Percentiles rank a stretch among this genome's conserved stretches.
Evolutionary conservation across 176 grass and related monocot genomes (phyloP).

Genomic region (Hordeum marinum): DNA sequence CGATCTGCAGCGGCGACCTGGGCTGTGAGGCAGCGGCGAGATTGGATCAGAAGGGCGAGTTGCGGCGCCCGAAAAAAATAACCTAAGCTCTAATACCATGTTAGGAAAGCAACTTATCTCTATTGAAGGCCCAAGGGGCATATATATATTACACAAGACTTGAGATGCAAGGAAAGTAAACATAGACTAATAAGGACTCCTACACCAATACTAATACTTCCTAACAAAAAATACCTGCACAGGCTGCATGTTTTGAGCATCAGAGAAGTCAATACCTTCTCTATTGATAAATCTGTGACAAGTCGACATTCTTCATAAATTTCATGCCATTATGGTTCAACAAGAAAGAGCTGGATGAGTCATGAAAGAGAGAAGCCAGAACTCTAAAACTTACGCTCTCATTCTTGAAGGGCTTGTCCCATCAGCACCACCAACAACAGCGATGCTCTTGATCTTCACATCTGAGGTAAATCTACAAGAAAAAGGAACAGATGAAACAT

Average conservation of each 20-base stretch:
- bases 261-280: slow-evolving; percentile 94
- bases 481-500: slow-evolving; percentile 18
- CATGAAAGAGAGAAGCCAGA: background rate
- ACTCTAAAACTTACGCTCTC: slow-evolving; percentile 72
- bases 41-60: too few relatives aligned
- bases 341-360: background rate
- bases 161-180: too few relatives aligned
- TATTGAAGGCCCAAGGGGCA: too few relatives aligned
- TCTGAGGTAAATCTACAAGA: slow-evolving; percentile 86
- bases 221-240: slow-evolving; percentile 84
- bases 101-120: too few relatives aligned
- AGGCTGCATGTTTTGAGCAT: slow-evolving; percentile 98
- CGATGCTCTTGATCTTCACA: slow-evolving; percentile 98
- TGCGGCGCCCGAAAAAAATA: too few relatives aligned
- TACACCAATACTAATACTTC: too few relatives aligned
- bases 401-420: slow-evolving; percentile 95
- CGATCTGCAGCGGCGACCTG: too few relatives aligned
- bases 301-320: slow-evolving; percentile 10
- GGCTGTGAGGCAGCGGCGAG: too few relatives aligned
- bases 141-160: too few relatives aligned
- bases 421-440: slow-evolving; percentile 86
- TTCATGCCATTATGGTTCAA: slow-evolving; percentile 3
- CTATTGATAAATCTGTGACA: slow-evolving; percentile 91
- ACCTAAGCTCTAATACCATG: too few relatives aligned
- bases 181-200: too few relatives aligned